Evolutionary conservation across 169 alveolate genomes (phyloP), one percentile per base, ranked within the genome.

Genomic region (Cryptosporidium meleagridis): DNA sequence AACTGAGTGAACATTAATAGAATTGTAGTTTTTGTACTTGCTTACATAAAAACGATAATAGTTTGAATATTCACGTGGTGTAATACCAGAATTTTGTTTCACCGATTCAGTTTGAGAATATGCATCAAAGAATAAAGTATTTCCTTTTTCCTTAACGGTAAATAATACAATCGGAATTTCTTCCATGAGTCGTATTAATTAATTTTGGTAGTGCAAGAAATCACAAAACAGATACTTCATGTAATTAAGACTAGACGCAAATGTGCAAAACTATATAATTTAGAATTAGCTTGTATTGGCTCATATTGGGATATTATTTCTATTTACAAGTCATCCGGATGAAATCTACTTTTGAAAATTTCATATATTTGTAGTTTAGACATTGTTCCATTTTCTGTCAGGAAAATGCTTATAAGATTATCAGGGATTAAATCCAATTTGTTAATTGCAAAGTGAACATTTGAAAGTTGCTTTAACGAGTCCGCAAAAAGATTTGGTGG

Each of bases 371-470:
- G 89, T 5, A 65, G 39, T 59, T 45, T 59, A 16, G 89, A 45
- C 59, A 80, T 44, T 14, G 89, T 39, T 7, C 89, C 89, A 39
- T 65, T 37, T 41, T 80, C 89, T 29, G 89, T 80, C 7, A 80
- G 12, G 35, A 80, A 80, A 14, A 62, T 80, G 29, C 65, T 61
- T n/a, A 80, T 80, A 29, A 80, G 48, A 48, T 65, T 37, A 14
- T 70, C 89, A 4, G 89, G 89, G 16, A 80, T 65, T 35, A 80
- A 45, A 48, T 80, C 89, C 33, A 80, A 67, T 51, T 80, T 80
- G 9, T 80, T 62, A 23, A 59, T 80, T 23, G 89, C 75, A 39
- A 80, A 80, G 33, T 80, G 89, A n/a, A 80, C 89, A 62, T 80
- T 80, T 39, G 75, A 51, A 26, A 62, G 45, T 45, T 80, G 89